Conservation (phyloP, 352 stramenopile genomes). For the Globisporangium viniferum region DNA sequence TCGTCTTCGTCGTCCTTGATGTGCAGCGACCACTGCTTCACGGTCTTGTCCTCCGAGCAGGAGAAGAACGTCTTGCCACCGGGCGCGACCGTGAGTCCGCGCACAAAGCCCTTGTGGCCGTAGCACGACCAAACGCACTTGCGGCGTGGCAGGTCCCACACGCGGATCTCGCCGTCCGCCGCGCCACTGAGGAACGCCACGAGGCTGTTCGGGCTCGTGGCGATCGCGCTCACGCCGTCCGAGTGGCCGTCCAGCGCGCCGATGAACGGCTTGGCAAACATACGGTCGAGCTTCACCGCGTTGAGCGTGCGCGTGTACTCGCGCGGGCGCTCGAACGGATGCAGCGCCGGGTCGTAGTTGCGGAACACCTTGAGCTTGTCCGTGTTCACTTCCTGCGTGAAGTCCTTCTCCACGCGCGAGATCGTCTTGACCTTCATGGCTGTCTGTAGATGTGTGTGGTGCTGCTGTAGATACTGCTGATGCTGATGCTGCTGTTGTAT, state of each 20-base stretch:
- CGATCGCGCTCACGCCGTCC: constrained; percentile 94
- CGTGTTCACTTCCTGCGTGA: constrained; percentile 91
- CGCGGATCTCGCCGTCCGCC: constrained; percentile 92
- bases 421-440: constrained; percentile 99
- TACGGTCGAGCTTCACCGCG: constrained; percentile 97
- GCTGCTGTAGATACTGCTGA: neutral
- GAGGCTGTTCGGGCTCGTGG: constrained; percentile 89
- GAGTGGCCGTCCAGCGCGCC: constrained; percentile 96
- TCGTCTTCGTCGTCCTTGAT: constrained; percentile 72
- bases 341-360: constrained; percentile 95
- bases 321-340: constrained; percentile 91
- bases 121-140: constrained; percentile 93
- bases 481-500: neutral
- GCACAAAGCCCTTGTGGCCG: constrained; percentile 93
- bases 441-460: neutral
- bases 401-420: constrained; percentile 92
- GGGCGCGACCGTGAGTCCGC: constrained; percentile 82
- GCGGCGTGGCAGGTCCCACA: constrained; percentile 96
- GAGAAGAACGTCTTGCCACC: constrained; percentile 90
- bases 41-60: constrained; percentile 93
- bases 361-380: constrained; percentile 95
- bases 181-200: constrained; percentile 85
- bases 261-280: constrained; percentile 99
- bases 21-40: constrained; percentile 90
- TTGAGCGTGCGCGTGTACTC: constrained; percentile 97